These are phyloP conservation scores for Phytophthora pinifolia DNA, from an alignment of 352 stramenopile species.

Conservation along the genomic window DNA sequence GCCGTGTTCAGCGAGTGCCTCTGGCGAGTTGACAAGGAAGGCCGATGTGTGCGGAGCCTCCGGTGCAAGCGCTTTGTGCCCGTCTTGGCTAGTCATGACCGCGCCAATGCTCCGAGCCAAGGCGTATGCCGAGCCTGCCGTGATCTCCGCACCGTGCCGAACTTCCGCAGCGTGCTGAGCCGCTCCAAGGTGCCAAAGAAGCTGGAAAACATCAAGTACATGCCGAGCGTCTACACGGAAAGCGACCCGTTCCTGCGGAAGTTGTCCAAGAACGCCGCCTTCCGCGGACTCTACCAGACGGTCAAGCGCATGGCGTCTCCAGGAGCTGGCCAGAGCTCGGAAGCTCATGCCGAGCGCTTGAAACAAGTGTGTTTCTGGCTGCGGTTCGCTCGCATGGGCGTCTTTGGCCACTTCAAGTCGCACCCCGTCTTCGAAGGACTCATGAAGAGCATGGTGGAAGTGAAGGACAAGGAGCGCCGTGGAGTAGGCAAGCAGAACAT, in stretches of 20 bases:
- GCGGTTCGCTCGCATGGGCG: conserved; percentile 66
- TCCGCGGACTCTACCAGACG: conserved; percentile 64
- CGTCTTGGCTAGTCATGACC: conserved; percentile 24
- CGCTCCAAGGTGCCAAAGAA: conserved; percentile 71
- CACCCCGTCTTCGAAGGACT: conserved; percentile 78
- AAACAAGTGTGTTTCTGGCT: conserved; percentile 71
- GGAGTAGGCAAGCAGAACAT: conserved; percentile 87
- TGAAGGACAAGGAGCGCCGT: conserved; percentile 81
- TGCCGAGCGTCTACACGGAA: conserved; percentile 73
- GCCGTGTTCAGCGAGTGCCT: conserved; percentile 79
- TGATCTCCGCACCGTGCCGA: conserved; percentile 62
- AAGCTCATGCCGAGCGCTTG: conserved; percentile 20
- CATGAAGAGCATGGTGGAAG: conserved; percentile 77
- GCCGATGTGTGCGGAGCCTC: conserved; percentile 72
- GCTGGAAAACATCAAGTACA: conserved; percentile 79
- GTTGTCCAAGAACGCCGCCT: conserved; percentile 73
- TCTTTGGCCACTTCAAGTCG: conserved; percentile 70
- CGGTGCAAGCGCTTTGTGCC: conserved; percentile 55
- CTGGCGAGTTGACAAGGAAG: conserved; percentile 78
- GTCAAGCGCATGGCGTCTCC: conserved; percentile 40
- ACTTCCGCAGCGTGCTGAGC: conserved; percentile 78
- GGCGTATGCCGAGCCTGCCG: conserved; percentile 69
- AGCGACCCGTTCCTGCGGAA: conserved; percentile 81
- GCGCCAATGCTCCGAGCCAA: conserved; percentile 22
- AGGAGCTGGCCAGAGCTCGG: conserved; percentile 5